Percentiles rank a stretch among this genome's conserved stretches.
phyloP scores from a whole-genome alignment of 176 grass and related monocot species.

The Triticum aestivum region DNA sequence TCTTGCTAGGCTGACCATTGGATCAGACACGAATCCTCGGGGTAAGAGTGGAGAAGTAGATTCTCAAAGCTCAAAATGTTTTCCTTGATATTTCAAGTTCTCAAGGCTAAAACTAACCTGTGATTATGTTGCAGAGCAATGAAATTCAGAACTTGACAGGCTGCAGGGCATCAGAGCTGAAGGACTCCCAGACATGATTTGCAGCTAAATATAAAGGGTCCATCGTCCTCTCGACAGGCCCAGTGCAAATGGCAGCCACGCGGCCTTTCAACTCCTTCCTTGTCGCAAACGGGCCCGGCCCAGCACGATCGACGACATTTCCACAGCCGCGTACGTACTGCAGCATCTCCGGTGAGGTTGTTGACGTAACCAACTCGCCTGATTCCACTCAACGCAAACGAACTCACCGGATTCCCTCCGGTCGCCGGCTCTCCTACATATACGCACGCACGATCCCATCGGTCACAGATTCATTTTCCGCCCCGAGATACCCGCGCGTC shows the following conservation, averaged over 20 bases:
- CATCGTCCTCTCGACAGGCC: not conserved
- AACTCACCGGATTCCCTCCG: not conserved
- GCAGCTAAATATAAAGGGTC: constrained; percentile 64
- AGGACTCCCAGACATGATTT: constrained; percentile 81
- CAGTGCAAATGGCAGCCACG: no score
- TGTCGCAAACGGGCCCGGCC: no score
- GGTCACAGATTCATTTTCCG: not conserved
- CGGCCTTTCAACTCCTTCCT: no score
- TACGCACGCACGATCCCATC: not conserved
- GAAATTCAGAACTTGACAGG: constrained; percentile 58
- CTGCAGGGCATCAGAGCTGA: constrained; percentile 68
- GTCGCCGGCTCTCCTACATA: not conserved
- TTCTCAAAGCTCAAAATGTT: not conserved
- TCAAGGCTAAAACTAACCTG: constrained; percentile 6
- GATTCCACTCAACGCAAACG: not conserved
- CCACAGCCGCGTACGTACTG: not conserved
- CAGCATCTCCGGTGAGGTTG: not conserved
- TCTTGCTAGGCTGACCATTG: constrained; percentile 61
- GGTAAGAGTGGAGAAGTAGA: constrained; percentile 42
- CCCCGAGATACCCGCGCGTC: not conserved
- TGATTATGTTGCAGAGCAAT: constrained; percentile 50
- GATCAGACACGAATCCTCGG: constrained; percentile 65
- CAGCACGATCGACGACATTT: not conserved
- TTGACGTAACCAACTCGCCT: not conserved
- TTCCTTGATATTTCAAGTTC: not conserved